A percentile compares a stretch with the other conserved stretches of the same genome.
phyloP scores from a whole-genome alignment of 2,329 filamentous ascomycete species.

The Xylariales sp. region DNA sequence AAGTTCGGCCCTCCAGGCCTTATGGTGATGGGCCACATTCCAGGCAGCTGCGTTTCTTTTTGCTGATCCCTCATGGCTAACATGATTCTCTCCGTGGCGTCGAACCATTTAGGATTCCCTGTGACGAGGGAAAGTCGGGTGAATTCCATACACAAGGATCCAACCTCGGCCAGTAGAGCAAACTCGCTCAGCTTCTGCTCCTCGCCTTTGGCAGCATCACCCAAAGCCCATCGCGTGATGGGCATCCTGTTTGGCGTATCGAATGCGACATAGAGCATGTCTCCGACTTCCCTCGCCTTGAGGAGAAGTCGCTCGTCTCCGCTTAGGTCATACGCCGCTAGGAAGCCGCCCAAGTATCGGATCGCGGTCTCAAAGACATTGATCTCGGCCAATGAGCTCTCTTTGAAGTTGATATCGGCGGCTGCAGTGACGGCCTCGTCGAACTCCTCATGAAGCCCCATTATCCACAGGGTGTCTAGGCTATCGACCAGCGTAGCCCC shows the following conservation, averaged over 20 bases:
- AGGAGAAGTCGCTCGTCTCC: constrained; percentile 26
- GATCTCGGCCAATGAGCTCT: constrained; percentile 19
- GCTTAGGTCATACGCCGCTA: constrained; percentile 31
- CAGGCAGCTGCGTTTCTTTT: constrained; percentile 27
- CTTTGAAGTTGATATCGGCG: constrained; percentile 36
- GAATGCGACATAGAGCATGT: constrained; percentile 29
- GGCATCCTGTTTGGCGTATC: constrained; percentile 28
- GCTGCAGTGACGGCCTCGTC: constrained; percentile 35
- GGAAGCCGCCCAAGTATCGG: constrained; percentile 25
- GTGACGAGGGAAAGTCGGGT: constrained; percentile 25
- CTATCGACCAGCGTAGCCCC: constrained; percentile 42
- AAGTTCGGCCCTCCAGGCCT: constrained; percentile 51
- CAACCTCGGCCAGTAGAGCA: constrained; percentile 23
- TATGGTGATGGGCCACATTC: constrained; percentile 66
- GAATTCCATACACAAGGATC: constrained; percentile 24
- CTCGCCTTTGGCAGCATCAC: constrained; percentile 14
- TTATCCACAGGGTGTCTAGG: constrained; percentile 31
- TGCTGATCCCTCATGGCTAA: constrained; percentile 19
- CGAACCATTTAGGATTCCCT: constrained; percentile 25
- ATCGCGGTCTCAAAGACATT: constrained; percentile 35
- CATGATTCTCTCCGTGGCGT: constrained; percentile 23
- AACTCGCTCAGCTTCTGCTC: constrained; percentile 14
- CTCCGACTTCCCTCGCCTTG: constrained; percentile 35
- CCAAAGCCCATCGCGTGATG: constrained; percentile 20
- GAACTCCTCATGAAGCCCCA: constrained; percentile 42